phyloP scores from a whole-genome alignment of 2,329 filamentous ascomycete genomes.

The Hymenoscyphus fructigenus region DNA sequence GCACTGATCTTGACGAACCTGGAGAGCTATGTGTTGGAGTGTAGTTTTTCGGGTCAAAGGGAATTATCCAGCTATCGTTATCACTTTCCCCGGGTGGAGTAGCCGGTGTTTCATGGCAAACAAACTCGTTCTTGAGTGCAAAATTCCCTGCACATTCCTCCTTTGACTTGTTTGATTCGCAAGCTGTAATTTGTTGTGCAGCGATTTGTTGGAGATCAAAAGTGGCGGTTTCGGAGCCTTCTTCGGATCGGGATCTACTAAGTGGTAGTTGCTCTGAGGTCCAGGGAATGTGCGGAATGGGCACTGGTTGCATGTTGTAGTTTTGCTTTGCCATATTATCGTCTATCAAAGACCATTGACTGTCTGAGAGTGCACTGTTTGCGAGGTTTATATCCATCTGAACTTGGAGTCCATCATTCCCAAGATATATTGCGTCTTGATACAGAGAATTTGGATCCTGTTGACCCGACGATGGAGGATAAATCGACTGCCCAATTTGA shows the following conservation, averaged over 20 bases:
- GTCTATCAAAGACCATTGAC: constrained; percentile 18
- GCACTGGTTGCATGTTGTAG: constrained; percentile 13
- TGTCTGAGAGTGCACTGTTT: constrained; percentile 13
- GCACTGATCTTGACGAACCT: constrained; percentile 17
- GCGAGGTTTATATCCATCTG: constrained; percentile 10
- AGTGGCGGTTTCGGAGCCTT: constrained; percentile 19
- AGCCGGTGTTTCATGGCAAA: constrained; percentile 31
- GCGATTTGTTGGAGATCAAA: constrained; percentile 58
- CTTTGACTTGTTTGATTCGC: constrained; percentile 60
- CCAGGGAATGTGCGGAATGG: constrained; percentile 24
- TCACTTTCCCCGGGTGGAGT: constrained; percentile 25
- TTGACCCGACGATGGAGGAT: constrained; percentile 12
- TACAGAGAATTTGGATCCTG: constrained; percentile 17
- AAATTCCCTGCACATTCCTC: constrained; percentile 65
- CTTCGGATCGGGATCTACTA: constrained; percentile 19
- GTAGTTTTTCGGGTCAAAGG: constrained; percentile 15
- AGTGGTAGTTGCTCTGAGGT: constrained; percentile 22
- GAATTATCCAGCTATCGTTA: constrained; percentile 26
- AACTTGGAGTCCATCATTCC: constrained; percentile 16
- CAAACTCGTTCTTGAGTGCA: constrained; percentile 9
- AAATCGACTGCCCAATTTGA: constrained; percentile 15
- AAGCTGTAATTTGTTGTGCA: constrained; percentile 43
- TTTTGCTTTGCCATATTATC: constrained; percentile 12
- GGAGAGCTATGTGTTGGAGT: constrained; percentile 25
- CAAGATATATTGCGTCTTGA: constrained; percentile 18